Conservation (phyloP, 208 protist genomes). For the Wallacemonas sp. region DNA sequence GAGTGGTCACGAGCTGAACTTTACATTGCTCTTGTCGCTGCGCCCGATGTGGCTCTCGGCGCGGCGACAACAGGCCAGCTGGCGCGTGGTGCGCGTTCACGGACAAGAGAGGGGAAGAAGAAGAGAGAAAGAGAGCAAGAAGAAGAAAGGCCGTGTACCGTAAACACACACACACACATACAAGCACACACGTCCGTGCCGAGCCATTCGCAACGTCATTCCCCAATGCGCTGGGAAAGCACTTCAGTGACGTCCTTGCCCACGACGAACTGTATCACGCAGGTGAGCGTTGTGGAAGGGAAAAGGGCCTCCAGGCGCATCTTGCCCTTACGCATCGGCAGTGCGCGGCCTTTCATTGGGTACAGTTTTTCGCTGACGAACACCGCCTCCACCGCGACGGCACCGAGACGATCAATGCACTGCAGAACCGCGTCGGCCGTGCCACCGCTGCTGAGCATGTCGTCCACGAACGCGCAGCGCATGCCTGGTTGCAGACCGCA, state of each 20-base stretch:
- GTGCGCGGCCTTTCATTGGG: constrained; percentile 9
- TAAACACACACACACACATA: too few species aligned
- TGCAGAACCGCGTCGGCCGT: constrained; percentile 35
- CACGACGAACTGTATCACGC: constrained; percentile 33
- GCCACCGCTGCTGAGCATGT: constrained; percentile 41
- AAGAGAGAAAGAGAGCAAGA: neutral
- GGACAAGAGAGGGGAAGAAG: neutral
- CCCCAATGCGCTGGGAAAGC: constrained; percentile 6
- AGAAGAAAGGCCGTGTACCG: neutral
- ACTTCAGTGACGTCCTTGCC: constrained; percentile 8
- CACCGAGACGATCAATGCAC: constrained; percentile 22
- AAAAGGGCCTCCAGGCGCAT: constrained; percentile 19
- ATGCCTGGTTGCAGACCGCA: constrained; percentile 14
- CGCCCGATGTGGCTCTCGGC: too few species aligned
- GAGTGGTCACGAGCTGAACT: too few species aligned
- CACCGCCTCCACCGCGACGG: constrained; percentile 14
- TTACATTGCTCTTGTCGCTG: too few species aligned
- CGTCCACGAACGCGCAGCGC: constrained; percentile 36
- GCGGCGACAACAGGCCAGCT: too few species aligned
- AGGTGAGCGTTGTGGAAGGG: constrained; percentile 17
- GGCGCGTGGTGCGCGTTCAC: too few species aligned
- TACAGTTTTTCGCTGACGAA: constrained; percentile 39
- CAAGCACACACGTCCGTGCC: too few species aligned
- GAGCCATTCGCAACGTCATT: too few species aligned
- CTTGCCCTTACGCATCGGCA: constrained; percentile 23